Conservation (phyloP, 1,284 basidiomycete species). For the Earliella scabrosa region DNA sequence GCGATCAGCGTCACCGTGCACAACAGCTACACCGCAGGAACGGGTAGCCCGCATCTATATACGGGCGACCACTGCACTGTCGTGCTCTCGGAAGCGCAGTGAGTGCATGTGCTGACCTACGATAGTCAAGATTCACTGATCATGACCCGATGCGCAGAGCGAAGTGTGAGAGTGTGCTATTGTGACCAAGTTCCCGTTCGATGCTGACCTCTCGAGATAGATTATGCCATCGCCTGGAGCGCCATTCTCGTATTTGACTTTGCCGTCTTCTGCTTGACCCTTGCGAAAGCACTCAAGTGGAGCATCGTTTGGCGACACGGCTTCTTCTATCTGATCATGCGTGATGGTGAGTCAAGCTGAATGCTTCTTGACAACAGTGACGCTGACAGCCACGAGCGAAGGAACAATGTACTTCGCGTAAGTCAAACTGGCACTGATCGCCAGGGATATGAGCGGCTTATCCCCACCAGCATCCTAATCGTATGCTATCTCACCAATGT, state of each 20-base stretch:
- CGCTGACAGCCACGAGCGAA: neutral
- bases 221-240: neutral
- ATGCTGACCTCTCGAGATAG: neutral
- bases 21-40: too few relatives aligned
- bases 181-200: too few relatives aligned
- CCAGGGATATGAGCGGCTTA: neutral
- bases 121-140: too few relatives aligned
- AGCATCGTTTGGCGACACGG: neutral
- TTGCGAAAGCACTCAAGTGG: neutral
- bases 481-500: neutral
- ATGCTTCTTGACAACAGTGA: too few relatives aligned
- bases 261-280: constrained; percentile 1
- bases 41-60: too few relatives aligned
- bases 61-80: too few relatives aligned
- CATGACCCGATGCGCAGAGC: too few relatives aligned
- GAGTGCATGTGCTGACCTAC: neutral
- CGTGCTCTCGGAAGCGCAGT: neutral
- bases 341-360: neutral
- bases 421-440: neutral
- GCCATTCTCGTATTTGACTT: constrained; percentile 1
- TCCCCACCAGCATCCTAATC: neutral
- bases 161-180: too few relatives aligned
- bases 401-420: constrained; percentile 14
- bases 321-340: neutral
- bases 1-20: neutral